phyloP scores from a whole-genome alignment of 1,139 yeast species.

The Pichia sp. region DNA sequence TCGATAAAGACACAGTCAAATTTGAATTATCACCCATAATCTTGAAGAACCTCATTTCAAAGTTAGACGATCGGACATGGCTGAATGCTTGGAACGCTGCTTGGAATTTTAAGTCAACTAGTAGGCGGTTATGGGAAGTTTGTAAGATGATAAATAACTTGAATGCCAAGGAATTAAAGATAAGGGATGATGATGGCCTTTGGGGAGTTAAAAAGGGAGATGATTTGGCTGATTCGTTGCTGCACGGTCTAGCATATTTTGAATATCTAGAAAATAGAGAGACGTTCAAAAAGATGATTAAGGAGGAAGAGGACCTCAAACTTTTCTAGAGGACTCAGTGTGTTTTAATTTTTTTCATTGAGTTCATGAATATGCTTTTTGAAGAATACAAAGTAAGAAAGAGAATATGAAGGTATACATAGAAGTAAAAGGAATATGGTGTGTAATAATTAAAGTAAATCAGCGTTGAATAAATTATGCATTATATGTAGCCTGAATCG shows the following conservation, averaged over 20 bases:
- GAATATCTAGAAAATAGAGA: constrained; percentile 39
- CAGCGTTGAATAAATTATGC: not conserved
- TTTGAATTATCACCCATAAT: constrained; percentile 3
- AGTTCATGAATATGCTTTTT: not conserved
- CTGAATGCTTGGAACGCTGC: constrained; percentile 9
- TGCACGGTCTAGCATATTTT: constrained; percentile 51
- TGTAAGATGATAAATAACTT: constrained; percentile 17
- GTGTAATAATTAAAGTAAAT: not conserved
- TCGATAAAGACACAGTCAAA: not conserved
- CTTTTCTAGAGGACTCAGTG: no score
- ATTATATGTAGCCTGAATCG: not conserved
- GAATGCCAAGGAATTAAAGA: constrained; percentile 5
- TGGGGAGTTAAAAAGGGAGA: constrained; percentile 41
- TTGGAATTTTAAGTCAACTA: constrained; percentile 15
- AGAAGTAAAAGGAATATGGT: not conserved
- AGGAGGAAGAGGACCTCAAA: not conserved
- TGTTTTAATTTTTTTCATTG: not conserved
- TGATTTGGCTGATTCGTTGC: constrained; percentile 52
- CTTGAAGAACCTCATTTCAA: not conserved
- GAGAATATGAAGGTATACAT: not conserved
- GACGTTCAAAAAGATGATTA: not conserved
- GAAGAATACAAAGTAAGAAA: not conserved
- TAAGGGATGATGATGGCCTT: constrained; percentile 3
- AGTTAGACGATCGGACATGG: not conserved
- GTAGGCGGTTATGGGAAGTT: constrained; percentile 24